Conservation (phyloP, 768 basidiomycete species). For the Russula virescens region DNA sequence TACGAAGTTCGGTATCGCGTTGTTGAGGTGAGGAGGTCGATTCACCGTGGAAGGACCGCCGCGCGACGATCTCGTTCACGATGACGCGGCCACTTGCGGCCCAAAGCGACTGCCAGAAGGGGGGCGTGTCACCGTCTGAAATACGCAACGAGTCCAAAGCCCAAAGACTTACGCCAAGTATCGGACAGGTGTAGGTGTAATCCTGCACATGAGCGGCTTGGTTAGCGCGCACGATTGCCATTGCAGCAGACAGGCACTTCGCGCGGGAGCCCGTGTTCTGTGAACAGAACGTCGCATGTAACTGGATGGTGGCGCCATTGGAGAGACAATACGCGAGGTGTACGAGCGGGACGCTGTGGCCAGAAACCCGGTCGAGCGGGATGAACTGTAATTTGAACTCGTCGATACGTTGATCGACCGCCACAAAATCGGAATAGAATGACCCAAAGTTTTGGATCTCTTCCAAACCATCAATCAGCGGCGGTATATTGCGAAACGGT, state of each 20-base stretch:
- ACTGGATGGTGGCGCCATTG: conserved; percentile 30
- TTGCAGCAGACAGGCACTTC: conserved; percentile 22
- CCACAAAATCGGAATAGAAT: conserved; percentile 26
- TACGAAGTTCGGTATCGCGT: conserved; percentile 14
- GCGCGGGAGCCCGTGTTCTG: conserved; percentile 22
- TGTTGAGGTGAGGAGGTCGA: conserved; percentile 1
- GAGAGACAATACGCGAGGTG: conserved; percentile 29
- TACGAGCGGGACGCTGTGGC: conserved; percentile 24
- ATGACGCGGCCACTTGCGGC: conserved; percentile 21
- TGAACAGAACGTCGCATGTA: conserved; percentile 27
- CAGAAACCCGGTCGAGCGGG: conserved; percentile 20
- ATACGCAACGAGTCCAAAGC: not conserved
- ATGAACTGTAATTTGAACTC: conserved; percentile 27
- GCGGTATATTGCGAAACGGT: not conserved
- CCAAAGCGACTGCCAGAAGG: conserved; percentile 15
- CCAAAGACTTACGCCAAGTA: conserved; percentile 12
- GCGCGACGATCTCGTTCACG: conserved; percentile 20
- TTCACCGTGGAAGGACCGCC: conserved; percentile 17
- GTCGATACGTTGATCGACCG: conserved; percentile 31
- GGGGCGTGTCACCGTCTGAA: not conserved
- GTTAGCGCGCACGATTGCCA: conserved; percentile 17
- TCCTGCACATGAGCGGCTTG: conserved; percentile 6
- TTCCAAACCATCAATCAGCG: not conserved
- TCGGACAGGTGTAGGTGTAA: not conserved
- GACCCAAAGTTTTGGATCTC: conserved; percentile 18